A percentile compares a stretch with the other conserved stretches of the same genome.
Evolutionary conservation across 371 early-diverging fungal species (phyloP).

Genomic region (Mucor velutinosus): DNA sequence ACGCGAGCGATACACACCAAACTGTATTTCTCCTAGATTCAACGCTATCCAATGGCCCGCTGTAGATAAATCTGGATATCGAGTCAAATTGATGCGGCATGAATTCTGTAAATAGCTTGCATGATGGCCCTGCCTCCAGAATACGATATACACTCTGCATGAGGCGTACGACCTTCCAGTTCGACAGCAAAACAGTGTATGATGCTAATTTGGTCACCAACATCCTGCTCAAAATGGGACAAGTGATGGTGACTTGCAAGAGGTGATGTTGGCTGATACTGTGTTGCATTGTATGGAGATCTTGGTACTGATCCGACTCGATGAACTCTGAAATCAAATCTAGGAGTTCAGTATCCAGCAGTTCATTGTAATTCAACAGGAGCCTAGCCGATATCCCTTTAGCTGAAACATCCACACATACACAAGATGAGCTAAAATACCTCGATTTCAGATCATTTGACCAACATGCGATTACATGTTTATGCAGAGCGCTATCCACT

Average conservation of each 20-base stretch:
- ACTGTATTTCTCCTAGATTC: not conserved
- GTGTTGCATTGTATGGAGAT: not conserved
- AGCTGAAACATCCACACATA: not conserved
- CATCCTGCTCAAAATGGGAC: not conserved
- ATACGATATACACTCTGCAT: not conserved
- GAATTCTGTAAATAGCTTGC: not conserved
- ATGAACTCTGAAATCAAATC: not conserved
- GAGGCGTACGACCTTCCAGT: slow-evolving; percentile 11
- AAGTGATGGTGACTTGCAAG: not conserved
- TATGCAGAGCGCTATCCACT: not conserved
- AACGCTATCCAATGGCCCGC: not conserved
- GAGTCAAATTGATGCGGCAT: not conserved
- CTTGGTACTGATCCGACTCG: not conserved
- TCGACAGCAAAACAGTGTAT: not conserved
- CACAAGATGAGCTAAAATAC: not conserved
- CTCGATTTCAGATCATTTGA: slow-evolving; percentile 5
- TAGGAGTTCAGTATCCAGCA: slow-evolving; percentile 13
- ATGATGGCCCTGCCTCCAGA: not conserved
- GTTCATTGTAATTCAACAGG: slow-evolving; percentile 1
- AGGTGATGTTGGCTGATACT: not conserved
- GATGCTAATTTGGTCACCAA: not conserved
- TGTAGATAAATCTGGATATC: not conserved
- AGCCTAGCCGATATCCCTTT: not conserved
- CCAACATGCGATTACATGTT: slow-evolving; percentile 2
- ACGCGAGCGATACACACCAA: slow-evolving; percentile 13